phyloP scores from a whole-genome alignment of 371 early-diverging fungal genomes.

The Lichtheimia hyalospora region DNA sequence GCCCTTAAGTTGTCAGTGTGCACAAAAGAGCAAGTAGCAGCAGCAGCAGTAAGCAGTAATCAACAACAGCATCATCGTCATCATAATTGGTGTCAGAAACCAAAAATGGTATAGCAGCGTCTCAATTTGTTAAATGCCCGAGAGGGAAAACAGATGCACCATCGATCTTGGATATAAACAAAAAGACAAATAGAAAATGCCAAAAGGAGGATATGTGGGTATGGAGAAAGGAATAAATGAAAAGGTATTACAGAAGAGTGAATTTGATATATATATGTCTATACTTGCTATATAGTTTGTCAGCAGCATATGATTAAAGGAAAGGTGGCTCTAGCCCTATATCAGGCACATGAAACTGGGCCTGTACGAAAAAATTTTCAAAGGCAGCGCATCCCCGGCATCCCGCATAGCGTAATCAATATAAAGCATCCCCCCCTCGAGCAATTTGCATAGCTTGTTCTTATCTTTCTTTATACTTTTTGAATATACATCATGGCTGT shows the following conservation, averaged over 20 bases:
- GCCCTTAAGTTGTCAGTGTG: too few relatives aligned
- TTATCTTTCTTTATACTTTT: neutral
- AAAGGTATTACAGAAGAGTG: neutral
- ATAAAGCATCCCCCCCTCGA: neutral
- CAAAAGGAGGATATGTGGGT: neutral
- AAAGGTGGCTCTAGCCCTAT: neutral
- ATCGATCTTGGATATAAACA: neutral
- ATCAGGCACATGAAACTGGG: conserved; percentile 1
- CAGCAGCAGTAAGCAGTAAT: too few relatives aligned
- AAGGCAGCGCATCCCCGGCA: neutral
- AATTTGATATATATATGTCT: neutral
- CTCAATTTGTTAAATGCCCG: conserved; percentile 2
- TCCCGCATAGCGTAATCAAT: neutral
- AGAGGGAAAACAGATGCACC: neutral
- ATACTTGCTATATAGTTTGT: neutral
- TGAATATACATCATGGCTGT: conserved; percentile 20
- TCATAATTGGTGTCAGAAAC: neutral
- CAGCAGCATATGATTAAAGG: neutral
- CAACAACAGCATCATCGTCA: neutral
- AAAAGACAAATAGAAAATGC: neutral
- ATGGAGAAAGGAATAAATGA: neutral
- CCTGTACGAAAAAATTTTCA: neutral
- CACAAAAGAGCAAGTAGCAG: neutral
- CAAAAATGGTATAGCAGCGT: neutral
- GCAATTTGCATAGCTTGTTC: neutral